Evolutionary conservation across 495 filamentous ascomycete genomes (phyloP), one percentile per base, ranked within the genome.

Genomic region (Chaetomium tenue): DNA sequence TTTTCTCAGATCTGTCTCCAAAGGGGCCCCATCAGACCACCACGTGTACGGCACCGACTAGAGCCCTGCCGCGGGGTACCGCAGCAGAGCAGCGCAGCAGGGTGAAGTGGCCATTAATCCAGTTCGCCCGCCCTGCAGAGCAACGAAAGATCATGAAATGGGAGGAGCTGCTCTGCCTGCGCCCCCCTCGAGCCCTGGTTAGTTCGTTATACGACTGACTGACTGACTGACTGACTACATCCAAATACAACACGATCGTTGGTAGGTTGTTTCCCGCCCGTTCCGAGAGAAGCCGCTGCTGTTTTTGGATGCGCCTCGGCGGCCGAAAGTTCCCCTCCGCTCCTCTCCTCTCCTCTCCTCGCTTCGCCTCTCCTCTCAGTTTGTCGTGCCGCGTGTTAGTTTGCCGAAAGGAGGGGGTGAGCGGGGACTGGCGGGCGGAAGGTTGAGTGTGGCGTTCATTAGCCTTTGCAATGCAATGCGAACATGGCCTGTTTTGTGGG

Each of bases 1-100:
- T 37, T 33, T 33, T 33, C 30, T 33, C 30, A 33, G 3, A 33
- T 5, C 46, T 23, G 20, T 23, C 20, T 50, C 20, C 9, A 13
- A 30, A 12, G 25, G 25, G 20, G 50, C 37, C 40, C 54, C 37
- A 25, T 58, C 56, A 30, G 13, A 28, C 12, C 9, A 58, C 33
- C 56, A 58, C 40, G 56, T 58, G 56, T 25, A 58, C 23, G 16
- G 56, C 56, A n/a, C 22, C 23, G 4, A 46, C 37, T 53, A n/a
- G 56, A 57, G 37, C 55, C 12, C 23, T 0, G 23, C 6, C 20
- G 55, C 55, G 55, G 55, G 55, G 55, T 58, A 28, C 39, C 3
- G 22, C 20, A 28, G 39, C 55, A 28, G 8, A 28, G 20, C 8
- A 18, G 16, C n/a, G 12, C 39, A 28, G 22, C 33, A 18, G 39